Base-by-base conservation (phyloP, 2,329 filamentous ascomycete genomes). In the Didymella glomerata region DNA sequence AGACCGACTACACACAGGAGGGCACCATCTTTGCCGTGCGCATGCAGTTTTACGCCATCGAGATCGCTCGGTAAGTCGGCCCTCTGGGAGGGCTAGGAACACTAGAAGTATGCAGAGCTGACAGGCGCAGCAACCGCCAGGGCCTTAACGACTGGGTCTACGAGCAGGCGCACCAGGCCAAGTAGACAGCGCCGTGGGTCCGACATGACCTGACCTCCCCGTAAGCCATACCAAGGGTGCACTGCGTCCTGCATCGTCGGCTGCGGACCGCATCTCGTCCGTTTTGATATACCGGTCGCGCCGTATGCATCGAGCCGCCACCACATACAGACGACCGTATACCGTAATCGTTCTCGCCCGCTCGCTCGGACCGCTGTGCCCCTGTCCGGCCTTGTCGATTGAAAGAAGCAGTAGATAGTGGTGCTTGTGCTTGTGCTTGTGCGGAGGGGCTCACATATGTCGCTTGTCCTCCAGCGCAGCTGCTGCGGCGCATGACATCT, bases 101-200 rank as follows among this genome's bases (percentile, higher is more conserved):
- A 4, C 30, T n/a, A n/a, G 16, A 36, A 30, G 24, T 10, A 34
- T 16, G 45, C 36, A 60, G 61, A 36, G 47, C 69, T 74, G 53
- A 76, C 58, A 11, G 22, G 13, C 28, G 40, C 60, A 88, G 88
- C 69, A 99, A 99, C 80, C 89, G 89, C 61, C 86, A 86, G 53
- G 94, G 94, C 27, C 80, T 98, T 58, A 99, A 99, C 74, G 95
- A 99, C 79, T 99, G 95, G 95, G 88, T 99, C 63, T 95, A 94
- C 78, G 93, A 98, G 80, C 85, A 91, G 76, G 86, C 89, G 1
- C 88, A 94, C n/a, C 48, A 65, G 54, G 57, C 49, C 58, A 69
- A 72, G 61, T 73, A 69, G 60, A 49, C 32, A 20, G 24, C 46
- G 28, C 18, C 20, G 32, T 16, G 34, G 20, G 22, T 25, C 41